Evolutionary conservation across 192 early-diverging fungal species (phyloP), one percentile per base, ranked within the genome.

Genomic region (Coemansia interrupta): DNA sequence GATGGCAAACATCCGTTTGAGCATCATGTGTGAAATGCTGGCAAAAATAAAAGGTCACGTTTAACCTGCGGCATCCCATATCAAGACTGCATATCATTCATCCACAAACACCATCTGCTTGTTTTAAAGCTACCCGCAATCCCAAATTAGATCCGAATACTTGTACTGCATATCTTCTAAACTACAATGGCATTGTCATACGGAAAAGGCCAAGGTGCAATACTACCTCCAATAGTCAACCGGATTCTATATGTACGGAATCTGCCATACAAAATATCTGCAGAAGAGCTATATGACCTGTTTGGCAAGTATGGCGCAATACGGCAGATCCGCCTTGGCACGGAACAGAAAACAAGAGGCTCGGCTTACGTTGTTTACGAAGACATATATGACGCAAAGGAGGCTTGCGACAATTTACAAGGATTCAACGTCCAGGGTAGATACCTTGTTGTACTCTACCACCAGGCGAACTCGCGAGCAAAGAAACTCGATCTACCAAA

Each of bases 311-410:
- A 96, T 73, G 93, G 93, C 15, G 86, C 92, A 1, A 92, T 96
- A 55, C 83, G 96, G 48, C 96, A 98, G 82, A 94, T 98, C 36
- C 82, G 94, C 40, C 76, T 72, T 63, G 94, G 96, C 1, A 90
- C 82, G 30, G 88, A 85, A 8, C 82, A 79, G 28, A 93, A 95
- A 60, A 97, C 96, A 6, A 83, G 84, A 48, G 96, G 96, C 44
- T 94, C 94, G 14, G 96, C 94, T 13, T 98, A 91, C 78, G 96
- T 98, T 18, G 89, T 98, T 1, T 98, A 95, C 61, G 96, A 98
- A 63, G 96, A 98, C 60, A 96, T 98, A 7, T 93, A 91, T 65
- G 96, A 99, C 60, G 93, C 94, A 26, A 99, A 99, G 73, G 88
- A 89, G 15, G 96, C 96, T 0, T 96, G 93, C 67, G 94, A 97